Base-by-base conservation (phyloP, 352 stramenopile genomes). In the Phytophthora aleatoria region DNA sequence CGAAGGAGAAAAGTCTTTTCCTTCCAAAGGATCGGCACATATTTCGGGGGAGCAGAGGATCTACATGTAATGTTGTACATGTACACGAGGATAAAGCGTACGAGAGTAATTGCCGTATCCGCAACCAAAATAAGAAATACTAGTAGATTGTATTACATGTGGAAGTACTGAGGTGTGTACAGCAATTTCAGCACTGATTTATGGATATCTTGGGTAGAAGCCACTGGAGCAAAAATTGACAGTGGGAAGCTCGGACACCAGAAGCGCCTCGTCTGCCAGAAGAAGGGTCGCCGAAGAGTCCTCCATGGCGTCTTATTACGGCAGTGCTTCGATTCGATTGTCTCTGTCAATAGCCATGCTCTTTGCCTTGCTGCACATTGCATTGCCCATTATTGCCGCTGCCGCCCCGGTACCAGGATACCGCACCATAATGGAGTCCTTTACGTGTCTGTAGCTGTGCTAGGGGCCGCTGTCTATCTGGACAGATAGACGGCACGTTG, bases 181-280 rank as follows among this genome's bases (percentile, higher is more conserved):
- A 20, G 16, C 16, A 20, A 20, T 20, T 20, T 20, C 16, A 20
- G 16, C 16, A 20, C 16, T 20, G 16, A 20, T 20, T 36, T 36
- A 7, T 33, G 1, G 28, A 33, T 33, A 33, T 33, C 3, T 33
- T 8, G 28, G 28, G 28, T 33, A 33, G 54, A 61, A 61, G 24
- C 57, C 57, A 64, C 57, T 64, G 57, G 44, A 36, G 57, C 50
- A 66, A 61, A 57, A 61, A 56, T 51, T 27, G 8, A 57, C 43
- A 55, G 59, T 67, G 59, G 59, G 43, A 62, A 24, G 3, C 27
- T 41, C 35, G 35, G 50, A 61, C 59, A 67, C 59, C 59, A 55
- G 50, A 65, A 54, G 26, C n/a, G 35, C 12, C 56, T 57, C 45
- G 43, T 62, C 55, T 62, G 56, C 7, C n/a, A 30, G 10, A 42